Percentiles rank a stretch among this genome's conserved stretches.
Conservation (phyloP, 371 early-diverging fungal genomes). For the Mucor racemosus region DNA sequence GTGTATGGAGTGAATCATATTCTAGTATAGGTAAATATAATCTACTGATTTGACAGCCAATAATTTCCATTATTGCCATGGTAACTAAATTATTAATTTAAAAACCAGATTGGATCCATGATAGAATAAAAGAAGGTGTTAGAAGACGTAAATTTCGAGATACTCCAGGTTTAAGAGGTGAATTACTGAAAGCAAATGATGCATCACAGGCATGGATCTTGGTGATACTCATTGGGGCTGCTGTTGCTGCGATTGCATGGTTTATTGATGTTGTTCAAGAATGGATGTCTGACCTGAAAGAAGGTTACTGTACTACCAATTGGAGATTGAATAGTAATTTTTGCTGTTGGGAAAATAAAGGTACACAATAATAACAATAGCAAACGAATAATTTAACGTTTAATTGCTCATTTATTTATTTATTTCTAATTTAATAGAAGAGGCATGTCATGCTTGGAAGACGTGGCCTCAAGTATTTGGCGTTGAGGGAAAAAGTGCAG, state of each 20-base stretch:
- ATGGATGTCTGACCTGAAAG: conserved; percentile 79
- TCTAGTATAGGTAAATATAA: conserved; percentile 74
- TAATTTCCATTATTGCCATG: background rate
- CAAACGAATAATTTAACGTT: conserved; percentile 1
- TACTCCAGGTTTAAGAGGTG: conserved; percentile 60
- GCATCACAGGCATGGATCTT: conserved; percentile 89
- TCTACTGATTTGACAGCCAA: background rate
- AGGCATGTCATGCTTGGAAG: conserved; percentile 46
- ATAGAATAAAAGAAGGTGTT: conserved; percentile 87
- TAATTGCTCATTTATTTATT: too few species aligned
- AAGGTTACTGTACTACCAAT: conserved; percentile 86
- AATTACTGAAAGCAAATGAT: conserved; percentile 68
- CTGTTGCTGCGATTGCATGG: conserved; percentile 80
- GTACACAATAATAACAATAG: conserved; percentile 32
- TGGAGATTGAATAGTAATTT: conserved; percentile 87
- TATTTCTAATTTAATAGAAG: conserved; percentile 8
- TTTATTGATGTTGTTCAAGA: conserved; percentile 81
- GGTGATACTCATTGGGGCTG: conserved; percentile 66
- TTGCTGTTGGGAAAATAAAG: conserved; percentile 85
- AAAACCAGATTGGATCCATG: conserved; percentile 87
- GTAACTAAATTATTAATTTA: background rate
- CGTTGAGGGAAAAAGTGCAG: conserved; percentile 21
- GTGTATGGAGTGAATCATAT: conserved; percentile 70
- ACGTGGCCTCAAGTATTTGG: conserved; percentile 50
- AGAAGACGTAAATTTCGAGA: conserved; percentile 69